Conservation (phyloP, 306 rosid genomes). For the Vicia villosa region DNA sequence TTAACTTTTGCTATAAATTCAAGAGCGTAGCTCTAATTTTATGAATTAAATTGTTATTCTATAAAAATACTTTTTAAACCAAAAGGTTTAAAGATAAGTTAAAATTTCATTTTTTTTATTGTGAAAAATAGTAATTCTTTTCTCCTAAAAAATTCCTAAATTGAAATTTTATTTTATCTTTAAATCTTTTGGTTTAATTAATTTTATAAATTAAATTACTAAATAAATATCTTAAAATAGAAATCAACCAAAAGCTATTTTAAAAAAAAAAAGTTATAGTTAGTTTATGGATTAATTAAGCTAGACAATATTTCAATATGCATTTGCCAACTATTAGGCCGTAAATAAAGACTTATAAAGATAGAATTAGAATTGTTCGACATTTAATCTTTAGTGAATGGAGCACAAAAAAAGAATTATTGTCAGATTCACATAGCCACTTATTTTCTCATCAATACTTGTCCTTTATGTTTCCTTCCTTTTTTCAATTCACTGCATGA, state of each 20-base stretch:
- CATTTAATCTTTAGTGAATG: conserved; percentile 3
- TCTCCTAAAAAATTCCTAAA: too few relatives aligned
- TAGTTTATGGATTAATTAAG: not conserved
- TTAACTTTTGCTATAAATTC: not conserved
- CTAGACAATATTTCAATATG: not conserved
- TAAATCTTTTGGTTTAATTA: not conserved
- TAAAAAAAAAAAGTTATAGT: not conserved
- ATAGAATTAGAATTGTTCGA: not conserved
- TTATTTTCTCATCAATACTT: not conserved
- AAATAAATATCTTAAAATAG: not conserved
- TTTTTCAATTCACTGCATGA: not conserved
- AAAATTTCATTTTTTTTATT: too few relatives aligned
- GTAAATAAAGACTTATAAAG: not conserved
- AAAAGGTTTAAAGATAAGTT: not conserved
- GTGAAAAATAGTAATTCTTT: too few relatives aligned
- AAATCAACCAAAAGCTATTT: not conserved
- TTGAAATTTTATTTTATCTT: too few relatives aligned
- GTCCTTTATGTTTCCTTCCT: not conserved
- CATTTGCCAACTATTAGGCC: not conserved
- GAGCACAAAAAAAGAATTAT: not conserved
- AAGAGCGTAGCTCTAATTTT: not conserved
- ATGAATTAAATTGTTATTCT: not conserved
- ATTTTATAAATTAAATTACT: not conserved
- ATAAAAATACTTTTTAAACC: not conserved
- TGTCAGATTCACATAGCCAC: not conserved